A percentile compares a stretch with the other conserved stretches of the same genome.
These are phyloP conservation scores for Diaporthe batatas DNA, from an alignment of 2,329 filamentous ascomycete species.

Conservation along the genomic window DNA sequence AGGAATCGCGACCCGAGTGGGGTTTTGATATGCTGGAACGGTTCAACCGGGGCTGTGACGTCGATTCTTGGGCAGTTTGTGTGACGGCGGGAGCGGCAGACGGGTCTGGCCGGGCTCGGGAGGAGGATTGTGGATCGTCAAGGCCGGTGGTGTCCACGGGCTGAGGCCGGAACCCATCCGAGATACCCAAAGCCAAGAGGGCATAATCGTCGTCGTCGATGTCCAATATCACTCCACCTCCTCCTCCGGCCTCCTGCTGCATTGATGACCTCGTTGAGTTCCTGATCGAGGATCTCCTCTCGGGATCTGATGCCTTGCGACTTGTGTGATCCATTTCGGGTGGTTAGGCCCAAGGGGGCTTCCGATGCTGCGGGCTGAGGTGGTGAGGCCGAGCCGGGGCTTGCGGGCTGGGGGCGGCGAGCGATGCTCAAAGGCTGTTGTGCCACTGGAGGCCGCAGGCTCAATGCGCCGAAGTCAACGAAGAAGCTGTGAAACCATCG, in stretches of 20 bases:
- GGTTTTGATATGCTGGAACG: slow-evolving; percentile 70
- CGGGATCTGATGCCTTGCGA: slow-evolving; percentile 38
- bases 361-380: neutral
- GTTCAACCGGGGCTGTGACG: slow-evolving; percentile 49
- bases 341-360: slow-evolving; percentile 7
- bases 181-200: slow-evolving; percentile 39
- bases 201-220: slow-evolving; percentile 40
- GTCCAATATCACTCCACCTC: neutral
- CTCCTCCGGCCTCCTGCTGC: slow-evolving; percentile 30
- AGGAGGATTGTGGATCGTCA: slow-evolving; percentile 6
- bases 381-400: neutral
- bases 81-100: slow-evolving; percentile 2
- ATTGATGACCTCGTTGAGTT: slow-evolving; percentile 38
- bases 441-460: slow-evolving; percentile 35
- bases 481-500: slow-evolving; percentile 40
- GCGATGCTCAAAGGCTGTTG: slow-evolving; percentile 1
- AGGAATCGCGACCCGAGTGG: slow-evolving; percentile 61
- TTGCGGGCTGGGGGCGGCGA: neutral
- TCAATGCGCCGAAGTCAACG: slow-evolving; percentile 41
- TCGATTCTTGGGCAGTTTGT: slow-evolving; percentile 7
- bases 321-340: slow-evolving; percentile 36
- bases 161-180: slow-evolving; percentile 40
- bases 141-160: slow-evolving; percentile 11
- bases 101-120: slow-evolving; percentile 22
- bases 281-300: slow-evolving; percentile 41